These are phyloP conservation scores for Graphilbum sp. DNA, from an alignment of 2,329 filamentous ascomycete genomes.

Conservation along the genomic window DNA sequence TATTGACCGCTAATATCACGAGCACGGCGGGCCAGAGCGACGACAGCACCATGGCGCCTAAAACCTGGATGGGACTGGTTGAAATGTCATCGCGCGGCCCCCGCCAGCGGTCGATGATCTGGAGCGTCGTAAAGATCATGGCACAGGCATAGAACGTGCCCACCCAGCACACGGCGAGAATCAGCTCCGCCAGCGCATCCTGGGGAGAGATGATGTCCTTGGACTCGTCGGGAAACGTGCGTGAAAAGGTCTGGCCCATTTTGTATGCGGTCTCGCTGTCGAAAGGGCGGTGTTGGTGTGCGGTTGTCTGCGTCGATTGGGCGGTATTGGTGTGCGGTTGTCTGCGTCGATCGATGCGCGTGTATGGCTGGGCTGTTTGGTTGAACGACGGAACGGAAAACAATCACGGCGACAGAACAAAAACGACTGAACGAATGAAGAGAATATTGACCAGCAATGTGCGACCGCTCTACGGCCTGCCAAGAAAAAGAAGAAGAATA, in stretches of 20 bases:
- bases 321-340: neutral
- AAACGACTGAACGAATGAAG: neutral
- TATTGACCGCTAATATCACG: slow-evolving; percentile 6
- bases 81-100: slow-evolving; percentile 11
- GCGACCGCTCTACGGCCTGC: slow-evolving; percentile 8
- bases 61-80: slow-evolving; percentile 8
- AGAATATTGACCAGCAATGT: slow-evolving; percentile 10
- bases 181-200: slow-evolving; percentile 7
- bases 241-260: slow-evolving; percentile 8
- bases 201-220: slow-evolving; percentile 8
- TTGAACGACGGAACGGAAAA: neutral
- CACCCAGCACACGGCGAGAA: slow-evolving; percentile 11
- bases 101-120: slow-evolving; percentile 14
- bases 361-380: no score
- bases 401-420: neutral
- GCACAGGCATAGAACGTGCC: slow-evolving; percentile 10
- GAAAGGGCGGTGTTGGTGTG: no score
- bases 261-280: neutral
- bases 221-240: slow-evolving; percentile 8
- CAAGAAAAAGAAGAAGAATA: slow-evolving; percentile 1
- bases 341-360: no score
- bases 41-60: slow-evolving; percentile 10
- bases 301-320: no score
- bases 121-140: slow-evolving; percentile 12
- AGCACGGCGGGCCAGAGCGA: slow-evolving; percentile 11